A percentile compares a stretch with the other conserved stretches of the same genome.
phyloP scores from a whole-genome alignment of 345 rosid genomes.

The Acer campestre region DNA sequence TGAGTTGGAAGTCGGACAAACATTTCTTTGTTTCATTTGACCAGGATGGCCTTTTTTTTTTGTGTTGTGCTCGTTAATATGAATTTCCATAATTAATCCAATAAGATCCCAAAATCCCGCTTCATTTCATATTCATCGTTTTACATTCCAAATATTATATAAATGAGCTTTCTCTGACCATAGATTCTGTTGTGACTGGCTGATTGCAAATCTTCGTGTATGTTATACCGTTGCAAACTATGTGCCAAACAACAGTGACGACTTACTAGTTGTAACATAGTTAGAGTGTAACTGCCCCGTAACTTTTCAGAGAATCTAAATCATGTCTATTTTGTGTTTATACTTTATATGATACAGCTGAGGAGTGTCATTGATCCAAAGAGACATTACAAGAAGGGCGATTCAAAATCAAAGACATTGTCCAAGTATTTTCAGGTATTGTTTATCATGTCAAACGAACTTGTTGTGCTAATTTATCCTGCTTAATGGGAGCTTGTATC shows the following conservation, averaged over 20 bases:
- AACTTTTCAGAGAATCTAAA: background rate
- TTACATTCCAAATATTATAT: background rate
- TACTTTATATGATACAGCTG: slow-evolving; percentile 46
- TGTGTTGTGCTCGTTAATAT: background rate
- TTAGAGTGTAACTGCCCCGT: background rate
- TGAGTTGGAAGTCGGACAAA: background rate
- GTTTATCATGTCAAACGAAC: slow-evolving; percentile 2
- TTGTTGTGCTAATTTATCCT: background rate
- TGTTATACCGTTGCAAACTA: background rate
- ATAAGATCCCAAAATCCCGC: background rate
- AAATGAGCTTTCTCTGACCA: background rate
- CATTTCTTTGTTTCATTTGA: background rate
- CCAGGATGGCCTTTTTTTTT: background rate
- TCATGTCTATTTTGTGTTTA: slow-evolving; percentile 1
- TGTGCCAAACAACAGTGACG: background rate
- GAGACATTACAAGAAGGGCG: slow-evolving; percentile 80
- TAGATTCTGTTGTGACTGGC: background rate
- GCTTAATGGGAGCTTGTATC: background rate
- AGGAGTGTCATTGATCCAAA: slow-evolving; percentile 80
- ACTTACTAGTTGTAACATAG: background rate
- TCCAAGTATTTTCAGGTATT: slow-evolving; percentile 91
- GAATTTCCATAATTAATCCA: background rate
- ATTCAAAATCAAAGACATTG: slow-evolving; percentile 52
- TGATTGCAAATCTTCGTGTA: background rate
- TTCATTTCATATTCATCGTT: background rate